These are phyloP conservation scores for Yamadazyma friedrichii DNA, from an alignment of 1,139 yeast genomes.

Conservation along the genomic window DNA sequence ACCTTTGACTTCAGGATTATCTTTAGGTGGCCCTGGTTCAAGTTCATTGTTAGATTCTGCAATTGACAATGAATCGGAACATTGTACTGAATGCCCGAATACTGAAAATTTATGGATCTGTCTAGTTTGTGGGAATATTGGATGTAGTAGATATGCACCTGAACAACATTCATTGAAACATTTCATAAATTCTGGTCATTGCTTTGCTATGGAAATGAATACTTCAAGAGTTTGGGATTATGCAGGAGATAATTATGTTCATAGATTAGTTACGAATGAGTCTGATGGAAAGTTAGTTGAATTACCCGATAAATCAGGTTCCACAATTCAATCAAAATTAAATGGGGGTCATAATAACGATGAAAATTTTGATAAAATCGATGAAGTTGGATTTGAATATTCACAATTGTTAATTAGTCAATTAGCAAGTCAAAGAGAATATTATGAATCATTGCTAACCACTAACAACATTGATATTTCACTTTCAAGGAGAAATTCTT, in stretches of 20 bases:
- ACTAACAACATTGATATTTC: constrained; percentile 29
- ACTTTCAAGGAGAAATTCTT: constrained; percentile 22
- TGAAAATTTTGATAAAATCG: constrained; percentile 33
- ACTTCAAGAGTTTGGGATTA: constrained; percentile 96
- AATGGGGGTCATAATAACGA: background rate
- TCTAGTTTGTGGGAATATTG: constrained; percentile 46
- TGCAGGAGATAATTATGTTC: constrained; percentile 89
- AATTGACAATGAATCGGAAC: constrained; percentile 21
- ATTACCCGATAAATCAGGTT: constrained; percentile 40
- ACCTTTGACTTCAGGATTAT: background rate
- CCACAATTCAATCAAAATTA: constrained; percentile 2
- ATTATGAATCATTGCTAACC: constrained; percentile 61
- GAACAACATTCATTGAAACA: constrained; percentile 84
- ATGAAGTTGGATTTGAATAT: constrained; percentile 70
- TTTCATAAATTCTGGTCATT: constrained; percentile 74
- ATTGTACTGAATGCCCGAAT: constrained; percentile 36
- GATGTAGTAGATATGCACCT: constrained; percentile 67
- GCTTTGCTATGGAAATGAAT: constrained; percentile 85
- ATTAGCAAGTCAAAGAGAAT: constrained; percentile 84
- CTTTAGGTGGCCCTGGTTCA: background rate
- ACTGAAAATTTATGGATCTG: constrained; percentile 42
- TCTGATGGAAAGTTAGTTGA: constrained; percentile 85
- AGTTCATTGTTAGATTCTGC: constrained; percentile 4
- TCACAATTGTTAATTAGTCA: constrained; percentile 78
- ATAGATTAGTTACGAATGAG: constrained; percentile 79